Percentiles rank a stretch among this genome's conserved stretches.
Evolutionary conservation across 2,329 filamentous ascomycete genomes (phyloP).

Genomic region (Diatrype stigma): DNA sequence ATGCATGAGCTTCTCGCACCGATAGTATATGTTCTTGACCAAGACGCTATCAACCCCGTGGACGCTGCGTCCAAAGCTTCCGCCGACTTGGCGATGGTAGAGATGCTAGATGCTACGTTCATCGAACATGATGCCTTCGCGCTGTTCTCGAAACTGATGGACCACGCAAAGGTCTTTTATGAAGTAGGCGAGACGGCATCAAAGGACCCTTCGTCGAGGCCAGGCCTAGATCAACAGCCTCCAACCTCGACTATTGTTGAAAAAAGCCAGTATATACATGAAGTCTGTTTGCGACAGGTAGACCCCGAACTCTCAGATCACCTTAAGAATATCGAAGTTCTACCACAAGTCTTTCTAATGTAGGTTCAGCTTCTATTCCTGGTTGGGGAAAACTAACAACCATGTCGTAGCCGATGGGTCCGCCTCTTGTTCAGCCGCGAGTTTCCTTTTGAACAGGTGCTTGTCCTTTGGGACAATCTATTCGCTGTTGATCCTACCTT

Average conservation of each 20-base stretch:
- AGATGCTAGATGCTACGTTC: slow-evolving; percentile 66
- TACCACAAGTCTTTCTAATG: slow-evolving; percentile 98
- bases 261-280: slow-evolving; percentile 82
- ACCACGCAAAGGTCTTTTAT: slow-evolving; percentile 80
- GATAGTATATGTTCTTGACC: slow-evolving; percentile 76
- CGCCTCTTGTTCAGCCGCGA: slow-evolving; percentile 89
- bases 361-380: slow-evolving; percentile 36
- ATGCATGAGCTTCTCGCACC: slow-evolving; percentile 97
- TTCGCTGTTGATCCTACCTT: slow-evolving; percentile 81
- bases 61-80: slow-evolving; percentile 28
- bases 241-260: slow-evolving; percentile 69
- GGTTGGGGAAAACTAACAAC: slow-evolving; percentile 2
- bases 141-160: slow-evolving; percentile 84
- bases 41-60: slow-evolving; percentile 66
- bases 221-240: slow-evolving; percentile 30
- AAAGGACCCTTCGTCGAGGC: slow-evolving; percentile 16
- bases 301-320: slow-evolving; percentile 83
- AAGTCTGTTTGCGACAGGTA: slow-evolving; percentile 69
- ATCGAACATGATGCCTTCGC: slow-evolving; percentile 90
- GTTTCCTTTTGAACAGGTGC: slow-evolving; percentile 80
- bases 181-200: slow-evolving; percentile 54
- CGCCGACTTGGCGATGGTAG: slow-evolving; percentile 52
- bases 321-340: slow-evolving; percentile 75
- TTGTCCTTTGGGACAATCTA: slow-evolving; percentile 85
- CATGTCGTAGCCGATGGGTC: slow-evolving; percentile 71